Evolutionary conservation across 2,329 filamentous ascomycete species (phyloP), one percentile per base, ranked within the genome.

Genomic region (Fusarium poae): DNA sequence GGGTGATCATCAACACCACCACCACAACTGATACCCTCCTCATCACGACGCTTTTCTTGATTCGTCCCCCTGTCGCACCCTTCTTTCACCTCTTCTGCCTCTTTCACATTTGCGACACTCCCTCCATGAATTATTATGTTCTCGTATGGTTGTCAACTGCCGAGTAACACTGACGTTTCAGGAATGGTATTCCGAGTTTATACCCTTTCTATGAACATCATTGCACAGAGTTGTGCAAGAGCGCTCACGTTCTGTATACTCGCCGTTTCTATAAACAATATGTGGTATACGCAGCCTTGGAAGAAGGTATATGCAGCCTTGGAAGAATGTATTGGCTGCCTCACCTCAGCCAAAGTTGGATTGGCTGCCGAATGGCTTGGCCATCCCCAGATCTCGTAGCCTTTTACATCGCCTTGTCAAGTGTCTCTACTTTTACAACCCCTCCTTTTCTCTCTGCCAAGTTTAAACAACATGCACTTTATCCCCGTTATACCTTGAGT

Each of bases 1-100:
- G 70, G 70, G 62, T 74, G 72, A 73, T 72, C 72, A 73, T 56
- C 72, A 66, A 64, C 49, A 70, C 65, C 57, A 61, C 71, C 56
- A 65, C 46, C 54, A 65, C 60, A 57, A 57, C 49, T 55, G 68
- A 32, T 57, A 61, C 68, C 70, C 67, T 62, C 54, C 58, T 68
- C 44, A 65, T 69, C 65, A 62, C 55, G 44, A 44, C 54, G 29
- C 54, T 52, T 61, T 72, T 62, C 53, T 58, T 64, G 49, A 72
- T 68, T 72, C 65, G 58, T 60, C 40, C 63, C 62, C 53, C 56
- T 54, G 62, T 48, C 57, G 68, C 67, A 68, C 65, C 59, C 56
- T 68, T 57, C 29, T 56, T 62, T 40, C 35, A 32, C 34, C 34
- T 48, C 49, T 56, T 37, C 62, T 49, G 27, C 42, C 40, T 20